Conservation (phyloP, 2,329 filamentous ascomycete species). For the Clonostachys solani region DNA sequence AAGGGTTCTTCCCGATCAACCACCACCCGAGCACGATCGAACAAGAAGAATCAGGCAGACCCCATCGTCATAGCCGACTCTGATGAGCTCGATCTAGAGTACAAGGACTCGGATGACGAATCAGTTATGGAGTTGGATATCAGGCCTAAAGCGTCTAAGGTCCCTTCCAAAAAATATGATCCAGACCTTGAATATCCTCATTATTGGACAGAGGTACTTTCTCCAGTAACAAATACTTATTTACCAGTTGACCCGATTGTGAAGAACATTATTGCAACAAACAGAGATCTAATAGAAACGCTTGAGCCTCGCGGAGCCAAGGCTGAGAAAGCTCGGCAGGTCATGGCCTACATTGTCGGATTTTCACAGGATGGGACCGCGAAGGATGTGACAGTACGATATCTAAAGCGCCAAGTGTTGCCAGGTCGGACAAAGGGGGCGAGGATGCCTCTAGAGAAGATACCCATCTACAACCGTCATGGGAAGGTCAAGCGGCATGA, state of each 20-base stretch:
- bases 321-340: constrained; percentile 81
- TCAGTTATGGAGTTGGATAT: constrained; percentile 52
- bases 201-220: constrained; percentile 91
- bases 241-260: constrained; percentile 75
- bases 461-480: constrained; percentile 71
- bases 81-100: constrained; percentile 36
- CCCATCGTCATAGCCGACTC: constrained; percentile 26
- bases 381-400: constrained; percentile 92
- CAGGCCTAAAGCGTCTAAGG: constrained; percentile 29
- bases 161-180: constrained; percentile 54
- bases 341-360: constrained; percentile 85
- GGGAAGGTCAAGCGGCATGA: constrained; percentile 77
- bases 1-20: background rate
- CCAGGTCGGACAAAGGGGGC: constrained; percentile 88
- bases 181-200: constrained; percentile 77
- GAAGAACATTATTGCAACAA: constrained; percentile 64
- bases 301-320: constrained; percentile 81
- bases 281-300: constrained; percentile 64
- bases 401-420: constrained; percentile 75
- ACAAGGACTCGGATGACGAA: constrained; percentile 50
- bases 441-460: constrained; percentile 73
- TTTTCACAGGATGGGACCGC: constrained; percentile 81
- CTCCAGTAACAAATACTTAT: constrained; percentile 73
- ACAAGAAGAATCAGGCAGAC: constrained; percentile 2
- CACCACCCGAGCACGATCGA: background rate